phyloP scores from a whole-genome alignment of 345 rosid genomes.

The Salix arbutifolia region DNA sequence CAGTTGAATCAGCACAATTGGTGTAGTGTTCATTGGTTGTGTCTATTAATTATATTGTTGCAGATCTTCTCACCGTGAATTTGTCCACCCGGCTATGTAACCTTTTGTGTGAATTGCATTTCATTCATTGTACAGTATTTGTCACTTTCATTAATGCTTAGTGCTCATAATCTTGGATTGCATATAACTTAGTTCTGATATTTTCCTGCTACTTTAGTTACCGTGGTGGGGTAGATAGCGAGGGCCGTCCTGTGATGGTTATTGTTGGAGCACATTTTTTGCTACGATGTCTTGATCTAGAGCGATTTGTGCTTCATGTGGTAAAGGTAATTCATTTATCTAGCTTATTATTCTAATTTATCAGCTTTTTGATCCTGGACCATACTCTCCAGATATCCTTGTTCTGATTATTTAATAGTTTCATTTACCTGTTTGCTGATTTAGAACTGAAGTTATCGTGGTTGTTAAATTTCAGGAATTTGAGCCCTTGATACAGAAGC shows the following conservation, averaged over 20 bases:
- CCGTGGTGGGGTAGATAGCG: slow-evolving; percentile 94
- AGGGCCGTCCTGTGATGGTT: slow-evolving; percentile 94
- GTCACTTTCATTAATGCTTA: slow-evolving; percentile 1
- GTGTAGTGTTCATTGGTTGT: background rate
- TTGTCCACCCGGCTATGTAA: background rate
- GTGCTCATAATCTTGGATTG: slow-evolving; percentile 10
- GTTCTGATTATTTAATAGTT: background rate
- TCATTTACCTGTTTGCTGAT: background rate
- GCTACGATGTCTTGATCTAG: slow-evolving; percentile 90
- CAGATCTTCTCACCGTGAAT: background rate
- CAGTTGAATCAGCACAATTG: background rate
- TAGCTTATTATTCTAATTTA: background rate
- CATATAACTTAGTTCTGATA: slow-evolving; percentile 11
- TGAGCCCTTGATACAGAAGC: slow-evolving; percentile 94
- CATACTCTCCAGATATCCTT: background rate
- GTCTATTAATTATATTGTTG: background rate
- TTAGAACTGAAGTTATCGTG: background rate
- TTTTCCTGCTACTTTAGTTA: slow-evolving; percentile 50
- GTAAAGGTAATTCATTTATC: slow-evolving; percentile 49
- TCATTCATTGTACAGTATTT: background rate
- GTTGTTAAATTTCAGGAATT: slow-evolving; percentile 66
- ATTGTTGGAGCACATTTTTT: slow-evolving; percentile 98
- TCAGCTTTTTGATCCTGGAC: background rate
- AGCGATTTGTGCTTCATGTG: slow-evolving; percentile 77
- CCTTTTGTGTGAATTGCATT: background rate